Conservation (phyloP, 2,329 filamentous ascomycete genomes). For the Zopfia rhizophila region DNA sequence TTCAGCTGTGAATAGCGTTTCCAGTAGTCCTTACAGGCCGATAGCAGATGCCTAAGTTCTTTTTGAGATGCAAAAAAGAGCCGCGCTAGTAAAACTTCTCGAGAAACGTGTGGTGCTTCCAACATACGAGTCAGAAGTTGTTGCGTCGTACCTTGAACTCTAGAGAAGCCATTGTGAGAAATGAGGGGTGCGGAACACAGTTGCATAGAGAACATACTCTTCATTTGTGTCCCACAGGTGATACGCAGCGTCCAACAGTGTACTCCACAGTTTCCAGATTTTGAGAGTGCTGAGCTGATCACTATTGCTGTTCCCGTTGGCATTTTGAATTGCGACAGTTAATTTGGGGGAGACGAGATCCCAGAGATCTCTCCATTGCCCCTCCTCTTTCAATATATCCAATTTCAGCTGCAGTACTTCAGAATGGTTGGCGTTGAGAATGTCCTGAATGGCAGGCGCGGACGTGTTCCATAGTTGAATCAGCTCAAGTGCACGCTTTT, state of each 20-base stretch:
- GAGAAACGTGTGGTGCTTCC: too few relatives aligned
- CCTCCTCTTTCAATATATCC: slow-evolving; percentile 18
- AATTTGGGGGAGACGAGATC: too few relatives aligned
- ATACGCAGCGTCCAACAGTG: slow-evolving; percentile 29
- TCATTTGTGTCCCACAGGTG: too few relatives aligned
- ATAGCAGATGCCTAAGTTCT: slow-evolving; percentile 2
- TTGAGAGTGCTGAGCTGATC: slow-evolving; percentile 1
- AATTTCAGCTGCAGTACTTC: slow-evolving; percentile 36
- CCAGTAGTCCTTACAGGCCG: slow-evolving; percentile 36
- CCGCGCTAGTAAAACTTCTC: neutral
- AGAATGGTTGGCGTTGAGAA: slow-evolving; percentile 33
- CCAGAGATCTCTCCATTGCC: slow-evolving; percentile 21
- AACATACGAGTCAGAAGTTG: too few relatives aligned
- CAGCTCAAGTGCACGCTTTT: slow-evolving; percentile 35
- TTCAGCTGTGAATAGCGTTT: slow-evolving; percentile 27
- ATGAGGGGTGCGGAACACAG: neutral
- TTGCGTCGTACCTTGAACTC: neutral
- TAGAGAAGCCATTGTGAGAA: neutral
- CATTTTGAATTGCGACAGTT: too few relatives aligned
- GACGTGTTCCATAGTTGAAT: slow-evolving; percentile 35
- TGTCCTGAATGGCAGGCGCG: slow-evolving; percentile 23
- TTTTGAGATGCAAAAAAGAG: neutral
- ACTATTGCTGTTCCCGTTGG: too few relatives aligned
- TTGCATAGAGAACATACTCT: neutral
- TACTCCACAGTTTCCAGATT: slow-evolving; percentile 30